Evolutionary conservation across 1,139 yeast species (phyloP), one percentile per base, ranked within the genome.

Genomic region (Candida sp.): DNA sequence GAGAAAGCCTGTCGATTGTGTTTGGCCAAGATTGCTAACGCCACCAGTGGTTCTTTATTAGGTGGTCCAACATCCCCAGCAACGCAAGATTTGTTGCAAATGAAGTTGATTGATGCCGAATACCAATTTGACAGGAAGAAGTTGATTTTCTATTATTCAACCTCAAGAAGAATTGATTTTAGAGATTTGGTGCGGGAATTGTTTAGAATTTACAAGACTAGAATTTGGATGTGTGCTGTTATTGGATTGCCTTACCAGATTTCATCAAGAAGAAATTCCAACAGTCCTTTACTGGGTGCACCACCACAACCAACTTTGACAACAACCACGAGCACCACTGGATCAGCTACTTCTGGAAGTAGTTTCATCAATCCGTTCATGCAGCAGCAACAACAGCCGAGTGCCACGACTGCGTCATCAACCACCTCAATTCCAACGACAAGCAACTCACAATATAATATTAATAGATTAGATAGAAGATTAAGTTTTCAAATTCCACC

Each of bases 211-310:
- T 94, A 92, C 79, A 94, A 94, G 72, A 94, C 98, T 1, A 81
- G 99, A 62, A 94, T 94, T 62, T 96, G 99, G 99, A 84, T 93
- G 85, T 93, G 98, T 75, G 96, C 98, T 3, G 91, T 92, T 26
- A 65, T 60, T 52, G 75, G 75, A 5, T 59, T 68, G 35, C 75
- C 75, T 11, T 69, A 61, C 55, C 51, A 49, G 42, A 38, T 56
- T 12, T 44, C 52, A 6, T 47, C 54, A 25, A 54, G 54, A 43
- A 54, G 51, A 44, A 50, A 40, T 44, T 47, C 50, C 7, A 56
- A 34, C 39, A 47, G 53, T 50, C 57, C 58, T 44, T 41, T 44
- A 40, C 42, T 37, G 23, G 40, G 35, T 27, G 27, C 12, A 4
- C 9, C 47, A 34, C 9, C 42, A 27, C 25, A 26, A 27, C 12